These are phyloP conservation scores for Brassica carinata DNA, from an alignment of 345 rosid genomes.

Conservation along the genomic window DNA sequence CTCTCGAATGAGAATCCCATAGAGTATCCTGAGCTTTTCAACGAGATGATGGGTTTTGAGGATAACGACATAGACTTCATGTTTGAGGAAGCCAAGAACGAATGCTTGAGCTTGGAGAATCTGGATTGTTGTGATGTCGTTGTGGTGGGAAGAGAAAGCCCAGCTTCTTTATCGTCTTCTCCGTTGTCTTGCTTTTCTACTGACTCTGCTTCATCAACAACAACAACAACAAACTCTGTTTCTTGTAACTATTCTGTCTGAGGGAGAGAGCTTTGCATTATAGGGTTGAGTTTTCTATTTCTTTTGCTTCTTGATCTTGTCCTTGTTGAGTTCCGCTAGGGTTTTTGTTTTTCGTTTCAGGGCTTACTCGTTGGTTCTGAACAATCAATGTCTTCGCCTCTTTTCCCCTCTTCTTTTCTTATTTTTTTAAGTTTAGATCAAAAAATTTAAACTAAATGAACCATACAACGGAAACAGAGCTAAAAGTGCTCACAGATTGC, in stretches of 20 bases:
- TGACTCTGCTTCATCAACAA: slow-evolving; percentile 43
- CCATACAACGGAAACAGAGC: background rate
- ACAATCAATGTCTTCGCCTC: slow-evolving; percentile 36
- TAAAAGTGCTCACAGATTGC: background rate
- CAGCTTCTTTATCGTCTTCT: slow-evolving; percentile 37
- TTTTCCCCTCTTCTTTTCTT: background rate
- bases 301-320: slow-evolving; percentile 11
- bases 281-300: slow-evolving; percentile 22
- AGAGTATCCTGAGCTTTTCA: slow-evolving; percentile 63
- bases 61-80: slow-evolving; percentile 70
- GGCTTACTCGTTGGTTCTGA: slow-evolving; percentile 36
- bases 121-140: slow-evolving; percentile 38
- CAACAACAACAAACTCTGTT: slow-evolving; percentile 47
- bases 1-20: slow-evolving; percentile 41
- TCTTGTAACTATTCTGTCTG: slow-evolving; percentile 58
- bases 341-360: slow-evolving; percentile 24
- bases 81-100: slow-evolving; percentile 49
- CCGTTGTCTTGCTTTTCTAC: slow-evolving; percentile 40
- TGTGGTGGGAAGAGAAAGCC: slow-evolving; percentile 41
- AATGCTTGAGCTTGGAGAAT: slow-evolving; percentile 23
- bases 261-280: slow-evolving; percentile 33
- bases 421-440: background rate
- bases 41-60: slow-evolving; percentile 58
- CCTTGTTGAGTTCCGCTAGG: slow-evolving; percentile 25
- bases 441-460: background rate